Evolutionary conservation across 139 green algal species (phyloP).

Genomic region (Monoraphidium neglectum): DNA sequence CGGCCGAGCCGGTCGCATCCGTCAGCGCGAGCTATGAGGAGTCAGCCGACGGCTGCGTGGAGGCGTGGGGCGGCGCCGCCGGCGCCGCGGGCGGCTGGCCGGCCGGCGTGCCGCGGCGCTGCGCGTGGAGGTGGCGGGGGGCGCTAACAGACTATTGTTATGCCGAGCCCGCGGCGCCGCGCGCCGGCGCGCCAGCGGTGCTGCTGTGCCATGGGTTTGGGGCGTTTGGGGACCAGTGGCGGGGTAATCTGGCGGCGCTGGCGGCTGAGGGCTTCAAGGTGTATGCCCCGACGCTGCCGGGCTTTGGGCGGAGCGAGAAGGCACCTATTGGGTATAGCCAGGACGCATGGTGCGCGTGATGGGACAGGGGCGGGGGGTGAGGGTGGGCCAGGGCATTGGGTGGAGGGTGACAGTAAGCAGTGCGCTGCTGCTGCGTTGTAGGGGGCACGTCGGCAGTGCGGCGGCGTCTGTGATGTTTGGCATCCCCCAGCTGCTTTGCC

Average conservation of each 20-base stretch:
- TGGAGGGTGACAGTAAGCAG: no score
- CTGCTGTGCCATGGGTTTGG: constrained; percentile 97
- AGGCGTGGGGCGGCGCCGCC: not conserved
- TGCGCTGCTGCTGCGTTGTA: no score
- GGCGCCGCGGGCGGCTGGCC: not conserved
- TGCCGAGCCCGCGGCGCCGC: constrained; percentile 25
- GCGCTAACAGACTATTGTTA: constrained; percentile 65
- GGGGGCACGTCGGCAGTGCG: no score
- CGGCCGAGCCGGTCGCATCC: constrained; percentile 14
- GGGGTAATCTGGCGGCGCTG: constrained; percentile 71
- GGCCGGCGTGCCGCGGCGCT: not conserved
- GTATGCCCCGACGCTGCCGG: constrained; percentile 80
- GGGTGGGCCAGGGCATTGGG: no score
- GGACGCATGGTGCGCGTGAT: constrained; percentile 80
- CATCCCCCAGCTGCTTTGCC: no score
- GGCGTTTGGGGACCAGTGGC: constrained; percentile 94
- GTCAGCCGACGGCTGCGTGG: not conserved
- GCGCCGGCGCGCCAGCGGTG: constrained; percentile 55
- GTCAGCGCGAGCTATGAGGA: constrained; percentile 19
- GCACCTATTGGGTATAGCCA: constrained; percentile 80
- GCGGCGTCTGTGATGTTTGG: no score
- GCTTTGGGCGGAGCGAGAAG: constrained; percentile 90
- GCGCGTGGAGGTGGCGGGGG: constrained; percentile 12
- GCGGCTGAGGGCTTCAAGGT: constrained; percentile 73
- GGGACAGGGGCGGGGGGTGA: no score